A percentile compares a stretch with the other conserved stretches of the same genome.
phyloP scores from a whole-genome alignment of 2,329 filamentous ascomycete species.

The Fusarium anthophilum region DNA sequence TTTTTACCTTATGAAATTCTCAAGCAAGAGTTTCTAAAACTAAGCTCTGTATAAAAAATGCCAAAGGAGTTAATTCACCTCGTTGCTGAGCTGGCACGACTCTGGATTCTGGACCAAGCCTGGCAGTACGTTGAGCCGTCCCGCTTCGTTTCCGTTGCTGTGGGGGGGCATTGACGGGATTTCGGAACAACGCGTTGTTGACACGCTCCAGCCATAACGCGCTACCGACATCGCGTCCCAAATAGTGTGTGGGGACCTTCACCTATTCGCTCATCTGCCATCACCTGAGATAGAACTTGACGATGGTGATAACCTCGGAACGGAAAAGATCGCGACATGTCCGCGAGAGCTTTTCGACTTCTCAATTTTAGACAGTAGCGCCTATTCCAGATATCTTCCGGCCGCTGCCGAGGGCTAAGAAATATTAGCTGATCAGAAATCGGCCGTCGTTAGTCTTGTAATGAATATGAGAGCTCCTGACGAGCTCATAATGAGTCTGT shows the following conservation, averaged over 20 bases:
- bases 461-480: background rate
- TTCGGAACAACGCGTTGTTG: background rate
- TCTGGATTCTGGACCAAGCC: background rate
- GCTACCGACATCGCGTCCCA: background rate
- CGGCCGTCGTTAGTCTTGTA: background rate
- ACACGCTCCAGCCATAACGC: background rate
- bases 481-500: background rate
- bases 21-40: background rate
- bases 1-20: background rate
- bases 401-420: background rate
- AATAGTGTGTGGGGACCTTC: constrained; percentile 4
- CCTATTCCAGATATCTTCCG: background rate
- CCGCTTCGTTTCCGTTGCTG: background rate
- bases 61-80: background rate
- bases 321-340: background rate
- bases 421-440: background rate
- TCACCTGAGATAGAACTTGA: background rate
- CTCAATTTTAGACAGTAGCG: background rate
- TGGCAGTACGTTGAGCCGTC: background rate
- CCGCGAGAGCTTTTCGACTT: background rate
- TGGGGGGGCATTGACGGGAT: background rate
- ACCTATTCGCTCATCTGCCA: background rate
- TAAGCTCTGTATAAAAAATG: too few relatives aligned
- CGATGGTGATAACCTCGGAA: background rate
- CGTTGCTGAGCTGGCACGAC: background rate